Percentiles rank a stretch among this genome's conserved stretches.
phyloP scores from a whole-genome alignment of 2,329 filamentous ascomycete species.

The Fonsecaea pedrosoi region DNA sequence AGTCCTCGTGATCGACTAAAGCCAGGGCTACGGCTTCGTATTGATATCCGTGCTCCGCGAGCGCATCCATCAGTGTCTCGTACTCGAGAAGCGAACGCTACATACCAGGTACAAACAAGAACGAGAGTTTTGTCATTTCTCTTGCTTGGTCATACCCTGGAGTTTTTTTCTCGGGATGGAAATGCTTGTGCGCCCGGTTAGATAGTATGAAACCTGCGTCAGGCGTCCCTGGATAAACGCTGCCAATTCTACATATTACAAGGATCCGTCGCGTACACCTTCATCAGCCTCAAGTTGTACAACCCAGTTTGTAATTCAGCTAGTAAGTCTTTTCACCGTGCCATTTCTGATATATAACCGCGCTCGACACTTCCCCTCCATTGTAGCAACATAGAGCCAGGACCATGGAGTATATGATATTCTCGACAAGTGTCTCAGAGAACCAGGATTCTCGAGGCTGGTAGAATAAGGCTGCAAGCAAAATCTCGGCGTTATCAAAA shows the following conservation, averaged over 20 bases:
- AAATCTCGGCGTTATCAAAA: constrained; percentile 1
- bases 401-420: neutral
- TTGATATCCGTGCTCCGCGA: constrained; percentile 42
- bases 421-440: no score
- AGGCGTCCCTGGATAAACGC: neutral
- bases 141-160: neutral
- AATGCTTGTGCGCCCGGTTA: neutral
- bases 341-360: neutral
- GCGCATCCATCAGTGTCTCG: constrained; percentile 40
- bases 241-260: neutral
- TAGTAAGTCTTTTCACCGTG: neutral
- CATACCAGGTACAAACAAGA: constrained; percentile 48
- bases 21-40: constrained; percentile 9
- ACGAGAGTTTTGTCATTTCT: constrained; percentile 42
- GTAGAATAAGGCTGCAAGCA: neutral
- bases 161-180: neutral
- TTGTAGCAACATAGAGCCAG: no score
- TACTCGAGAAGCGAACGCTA: constrained; percentile 47
- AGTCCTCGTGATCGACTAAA: constrained; percentile 36
- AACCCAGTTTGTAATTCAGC: neutral
- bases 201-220: neutral
- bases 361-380: neutral
- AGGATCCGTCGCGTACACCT: neutral
- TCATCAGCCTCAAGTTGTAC: neutral
- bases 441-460: neutral